Percentiles rank a stretch among this genome's conserved stretches.
Evolutionary conservation across 305 asterid genomes (phyloP).

Genomic region (Solanum hybrid): DNA sequence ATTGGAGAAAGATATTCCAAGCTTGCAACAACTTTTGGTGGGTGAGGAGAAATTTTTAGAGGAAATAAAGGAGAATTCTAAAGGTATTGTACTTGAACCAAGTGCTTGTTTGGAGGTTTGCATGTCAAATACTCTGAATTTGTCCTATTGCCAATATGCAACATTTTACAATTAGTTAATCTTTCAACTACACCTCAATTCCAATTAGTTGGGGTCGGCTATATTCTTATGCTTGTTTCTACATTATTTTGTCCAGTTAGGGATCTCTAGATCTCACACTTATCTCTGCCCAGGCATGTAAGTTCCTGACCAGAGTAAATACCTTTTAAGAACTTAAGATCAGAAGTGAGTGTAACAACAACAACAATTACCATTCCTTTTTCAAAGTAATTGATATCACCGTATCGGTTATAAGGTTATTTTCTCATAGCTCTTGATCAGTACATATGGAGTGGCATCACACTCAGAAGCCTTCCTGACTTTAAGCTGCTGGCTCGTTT

Average conservation of each 20-base stretch:
- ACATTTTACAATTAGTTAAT: background rate
- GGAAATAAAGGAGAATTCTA: constrained; percentile 73
- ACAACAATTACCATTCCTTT: background rate
- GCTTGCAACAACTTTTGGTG: constrained; percentile 49
- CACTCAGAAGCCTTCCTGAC: background rate
- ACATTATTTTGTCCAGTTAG: background rate
- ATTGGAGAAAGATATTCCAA: constrained; percentile 67
- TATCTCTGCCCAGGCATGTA: background rate
- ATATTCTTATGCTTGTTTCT: background rate
- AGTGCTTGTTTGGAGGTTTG: background rate
- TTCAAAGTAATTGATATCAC: background rate
- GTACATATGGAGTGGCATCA: background rate
- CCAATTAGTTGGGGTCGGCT: background rate
- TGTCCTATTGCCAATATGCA: background rate
- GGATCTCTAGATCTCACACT: background rate
- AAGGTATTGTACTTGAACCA: constrained; percentile 34
- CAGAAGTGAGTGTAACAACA: background rate
- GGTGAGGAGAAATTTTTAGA: constrained; percentile 76
- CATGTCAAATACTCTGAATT: background rate
- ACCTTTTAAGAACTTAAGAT: background rate
- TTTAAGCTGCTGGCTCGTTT: background rate
- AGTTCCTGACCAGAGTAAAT: background rate
- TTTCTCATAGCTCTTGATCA: background rate
- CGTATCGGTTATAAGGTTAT: background rate
- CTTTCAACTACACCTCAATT: background rate